Base-by-base conservation (phyloP, 768 basidiomycete species). In the Hirschioporus abietinus region DNA sequence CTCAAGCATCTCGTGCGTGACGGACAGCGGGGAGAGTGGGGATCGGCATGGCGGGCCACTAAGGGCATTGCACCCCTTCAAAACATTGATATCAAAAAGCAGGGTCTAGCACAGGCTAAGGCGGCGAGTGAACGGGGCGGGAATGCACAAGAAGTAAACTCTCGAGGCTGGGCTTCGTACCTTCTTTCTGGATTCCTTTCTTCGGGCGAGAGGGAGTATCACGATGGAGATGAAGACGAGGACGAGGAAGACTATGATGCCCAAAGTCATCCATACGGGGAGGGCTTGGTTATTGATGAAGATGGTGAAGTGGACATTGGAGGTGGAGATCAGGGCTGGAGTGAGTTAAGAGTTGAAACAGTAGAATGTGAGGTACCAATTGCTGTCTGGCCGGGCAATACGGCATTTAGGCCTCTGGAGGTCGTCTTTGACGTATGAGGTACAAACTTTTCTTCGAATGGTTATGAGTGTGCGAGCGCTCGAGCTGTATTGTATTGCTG, bases 301-400 rank as follows among this genome's bases (percentile, higher is more conserved):
- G 83, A 86, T 7, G 84, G 84, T n/a, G 74, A 77, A 61, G 81
- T 85, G 27, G 82, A 81, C 64, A 83, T 78, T 75, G 82, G 79
- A 5, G 86, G 83, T 0, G 78, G 77, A n/a, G 86, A 87, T 67
- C 82, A 80, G 6, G 88, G 81, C 0, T 94, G 91, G 92, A 72
- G 72, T 65, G 87, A 88, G 67, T 83, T 91, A 12, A 80, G 76
- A 72, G 82, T 90, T 26, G 95, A 98, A 83, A 92, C 89, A 67
- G 94, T 99, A 20, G 96, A 97, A 76, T 97, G 95, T 72, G 92
- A 95, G 75, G 91, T 99, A 58, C 93, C 93, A 23, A 86, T 99
- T 66, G 86, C 77, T 70, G 90, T 97, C 1, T 95, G 90, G 84
- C 89, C 95, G 12, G 93, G 93, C 59, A 95, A 93, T 77, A 96